A percentile compares a stretch with the other conserved stretches of the same genome.
Conservation (phyloP, 345 rosid species). For the Microthlaspi erraticum region DNA sequence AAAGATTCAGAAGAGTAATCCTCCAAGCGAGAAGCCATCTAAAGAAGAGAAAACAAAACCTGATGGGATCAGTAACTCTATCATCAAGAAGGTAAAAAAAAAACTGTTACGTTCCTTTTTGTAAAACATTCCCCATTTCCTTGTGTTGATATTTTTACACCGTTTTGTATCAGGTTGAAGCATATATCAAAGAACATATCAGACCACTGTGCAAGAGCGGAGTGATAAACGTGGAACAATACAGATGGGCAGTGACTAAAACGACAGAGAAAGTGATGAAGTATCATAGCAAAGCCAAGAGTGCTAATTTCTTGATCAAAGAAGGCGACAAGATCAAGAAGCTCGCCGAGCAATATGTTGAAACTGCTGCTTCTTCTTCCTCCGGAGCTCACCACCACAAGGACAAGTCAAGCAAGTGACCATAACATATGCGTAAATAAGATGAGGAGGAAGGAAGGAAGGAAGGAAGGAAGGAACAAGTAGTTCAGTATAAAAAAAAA, state of each 20-base stretch:
- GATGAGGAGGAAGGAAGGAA: slow-evolving; percentile 14
- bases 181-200: slow-evolving; percentile 93
- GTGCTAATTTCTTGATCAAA: slow-evolving; percentile 85
- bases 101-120: not conserved
- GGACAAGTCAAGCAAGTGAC: slow-evolving; percentile 46
- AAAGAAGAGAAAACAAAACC: slow-evolving; percentile 51
- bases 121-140: not conserved
- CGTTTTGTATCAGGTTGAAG: slow-evolving; percentile 67
- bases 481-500: slow-evolving; percentile 12
- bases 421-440: slow-evolving; percentile 27
- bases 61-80: slow-evolving; percentile 45
- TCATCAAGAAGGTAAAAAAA: slow-evolving; percentile 68
- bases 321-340: slow-evolving; percentile 98
- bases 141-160: not conserved
- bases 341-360: slow-evolving; percentile 91
- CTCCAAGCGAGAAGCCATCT: slow-evolving; percentile 42
- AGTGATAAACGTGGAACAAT: slow-evolving; percentile 78
- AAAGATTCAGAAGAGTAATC: slow-evolving; percentile 45
- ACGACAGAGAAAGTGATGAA: slow-evolving; percentile 91
- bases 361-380: slow-evolving; percentile 55
- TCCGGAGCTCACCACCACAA: slow-evolving; percentile 53
- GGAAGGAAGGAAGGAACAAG: slow-evolving; percentile 9
- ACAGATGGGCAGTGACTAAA: slow-evolving; percentile 90
- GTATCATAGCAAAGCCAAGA: slow-evolving; percentile 82
- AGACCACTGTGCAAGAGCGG: slow-evolving; percentile 94